These are phyloP conservation scores for Thalassiosira livingstoniorum DNA, from an alignment of 352 stramenopile species.

Conservation along the genomic window DNA sequence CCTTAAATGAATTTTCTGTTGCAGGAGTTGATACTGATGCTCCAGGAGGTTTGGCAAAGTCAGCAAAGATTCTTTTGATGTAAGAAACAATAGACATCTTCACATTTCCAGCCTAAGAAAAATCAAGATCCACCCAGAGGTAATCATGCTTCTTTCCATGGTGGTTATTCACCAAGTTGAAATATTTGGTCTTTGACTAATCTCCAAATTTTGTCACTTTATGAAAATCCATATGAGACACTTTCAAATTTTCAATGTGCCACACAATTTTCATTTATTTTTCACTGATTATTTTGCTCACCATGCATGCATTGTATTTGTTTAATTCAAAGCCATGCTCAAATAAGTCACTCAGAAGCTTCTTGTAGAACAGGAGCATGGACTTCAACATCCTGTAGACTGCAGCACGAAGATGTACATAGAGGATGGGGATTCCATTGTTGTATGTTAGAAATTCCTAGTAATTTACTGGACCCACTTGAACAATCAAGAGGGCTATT, in stretches of 20 bases:
- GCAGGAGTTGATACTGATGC: too few relatives aligned
- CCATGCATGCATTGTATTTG: slow-evolving; percentile 64
- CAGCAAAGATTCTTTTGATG: slow-evolving; percentile 33
- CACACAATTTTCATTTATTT: slow-evolving; percentile 61
- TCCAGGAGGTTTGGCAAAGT: slow-evolving; percentile 16
- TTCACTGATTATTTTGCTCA: slow-evolving; percentile 58
- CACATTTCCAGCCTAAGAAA: slow-evolving; percentile 10
- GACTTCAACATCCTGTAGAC: slow-evolving; percentile 53
- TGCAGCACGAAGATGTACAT: slow-evolving; percentile 40
- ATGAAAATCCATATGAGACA: slow-evolving; percentile 19
- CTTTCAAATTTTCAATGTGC: slow-evolving; percentile 56
- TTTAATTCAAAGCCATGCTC: slow-evolving; percentile 32
- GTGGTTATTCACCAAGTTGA: slow-evolving; percentile 11
- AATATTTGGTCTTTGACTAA: neutral
- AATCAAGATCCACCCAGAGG: slow-evolving; percentile 58
- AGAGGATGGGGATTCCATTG: slow-evolving; percentile 8
- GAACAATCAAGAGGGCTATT: slow-evolving; percentile 38
- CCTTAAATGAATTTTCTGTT: slow-evolving; percentile 36
- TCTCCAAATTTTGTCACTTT: slow-evolving; percentile 30
- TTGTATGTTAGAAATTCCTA: neutral
- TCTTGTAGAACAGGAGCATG: slow-evolving; percentile 47
- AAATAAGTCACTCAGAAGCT: slow-evolving; percentile 33
- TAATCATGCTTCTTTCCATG: slow-evolving; percentile 40
- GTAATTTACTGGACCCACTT: slow-evolving; percentile 33
- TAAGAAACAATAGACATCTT: slow-evolving; percentile 42